These are phyloP conservation scores for Ramaria rubella DNA, from an alignment of 768 basidiomycete genomes.

Conservation along the genomic window DNA sequence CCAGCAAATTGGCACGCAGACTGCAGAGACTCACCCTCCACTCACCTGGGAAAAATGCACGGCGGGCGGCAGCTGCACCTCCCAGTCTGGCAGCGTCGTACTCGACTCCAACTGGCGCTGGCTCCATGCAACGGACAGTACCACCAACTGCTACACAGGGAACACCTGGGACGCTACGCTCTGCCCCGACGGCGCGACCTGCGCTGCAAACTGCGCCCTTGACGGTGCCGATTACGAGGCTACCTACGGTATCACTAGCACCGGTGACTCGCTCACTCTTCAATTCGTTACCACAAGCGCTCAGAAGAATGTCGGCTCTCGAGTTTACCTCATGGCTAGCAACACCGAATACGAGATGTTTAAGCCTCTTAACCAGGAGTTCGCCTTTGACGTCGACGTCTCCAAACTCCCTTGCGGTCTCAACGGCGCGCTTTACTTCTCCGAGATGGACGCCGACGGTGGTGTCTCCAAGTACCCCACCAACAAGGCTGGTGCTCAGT, in stretches of 20 bases:
- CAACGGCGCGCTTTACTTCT: constrained; percentile 57
- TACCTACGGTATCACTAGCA: constrained; percentile 48
- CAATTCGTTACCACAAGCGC: constrained; percentile 39
- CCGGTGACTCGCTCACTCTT: constrained; percentile 40
- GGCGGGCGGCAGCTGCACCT: constrained; percentile 7
- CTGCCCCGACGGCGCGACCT: constrained; percentile 26
- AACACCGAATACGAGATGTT: constrained; percentile 41
- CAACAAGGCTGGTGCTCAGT: constrained; percentile 56
- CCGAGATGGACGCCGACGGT: constrained; percentile 54
- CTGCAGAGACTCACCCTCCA: constrained; percentile 17
- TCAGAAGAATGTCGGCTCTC: constrained; percentile 26
- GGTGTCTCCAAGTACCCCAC: constrained; percentile 40
- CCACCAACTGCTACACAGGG: constrained; percentile 33
- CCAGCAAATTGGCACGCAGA: constrained; percentile 19
- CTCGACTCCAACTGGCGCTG: constrained; percentile 54
- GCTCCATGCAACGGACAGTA: constrained; percentile 27
- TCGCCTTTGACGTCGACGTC: constrained; percentile 55
- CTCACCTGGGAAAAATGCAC: constrained; percentile 20
- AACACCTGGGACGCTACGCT: constrained; percentile 28
- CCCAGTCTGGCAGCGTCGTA: constrained; percentile 26
- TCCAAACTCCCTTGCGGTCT: constrained; percentile 52
- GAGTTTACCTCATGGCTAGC: constrained; percentile 43
- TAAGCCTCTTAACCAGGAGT: constrained; percentile 49
- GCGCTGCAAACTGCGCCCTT: constrained; percentile 29
- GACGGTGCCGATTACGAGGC: constrained; percentile 40